Evolutionary conservation across 2,329 filamentous ascomycete genomes (phyloP), one percentile per base, ranked within the genome.

Genomic region (Chalaropsis ovoidea): DNA sequence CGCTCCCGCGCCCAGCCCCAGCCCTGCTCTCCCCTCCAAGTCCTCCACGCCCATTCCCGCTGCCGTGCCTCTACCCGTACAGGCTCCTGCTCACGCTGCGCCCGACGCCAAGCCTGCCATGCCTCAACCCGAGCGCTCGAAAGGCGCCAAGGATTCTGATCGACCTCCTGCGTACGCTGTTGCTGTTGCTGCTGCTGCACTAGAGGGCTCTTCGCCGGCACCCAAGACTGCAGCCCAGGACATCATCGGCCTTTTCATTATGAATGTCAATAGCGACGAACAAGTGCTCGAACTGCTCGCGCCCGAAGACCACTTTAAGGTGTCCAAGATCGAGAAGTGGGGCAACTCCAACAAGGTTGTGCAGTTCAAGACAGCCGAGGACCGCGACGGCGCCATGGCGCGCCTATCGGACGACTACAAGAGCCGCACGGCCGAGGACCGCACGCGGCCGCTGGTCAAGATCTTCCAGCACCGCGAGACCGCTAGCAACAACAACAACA

Each of bases 211-310:
- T n/a, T 83, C 84, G 1, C 81, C 84, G 17, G 77, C 81, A 35
- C 87, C 89, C 73, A 65, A 63, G 22, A 82, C 77, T 43, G 72
- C 79, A 56, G 77, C 81, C 19, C 82, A 90, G 72, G 84, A 82
- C 70, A 90, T 87, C 70, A 87, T 90, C 71, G 93, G 89, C 61
- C 82, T 99, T 22, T 99, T 96, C 75, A 86, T 99, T 68, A 89
- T 89, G 77, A 92, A 92, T 72, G 86, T 92, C 24, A 89, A 86
- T 71, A 88, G 83, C 64, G 89, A 93, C 69, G 89, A 96, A 41
- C 89, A 92, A 68, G 87, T 90, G 45, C 86, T 87, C 66, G 86
- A 89, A 42, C 80, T 96, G 27, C 93, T 99, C 73, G 80, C 84
- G 0, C 86, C 94, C 13, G 89, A 95, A 71, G 90, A 96, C 73